Evolutionary conservation across 148 eudicot genomes (phyloP).

Genomic region (Fagopyrum esculentum): DNA sequence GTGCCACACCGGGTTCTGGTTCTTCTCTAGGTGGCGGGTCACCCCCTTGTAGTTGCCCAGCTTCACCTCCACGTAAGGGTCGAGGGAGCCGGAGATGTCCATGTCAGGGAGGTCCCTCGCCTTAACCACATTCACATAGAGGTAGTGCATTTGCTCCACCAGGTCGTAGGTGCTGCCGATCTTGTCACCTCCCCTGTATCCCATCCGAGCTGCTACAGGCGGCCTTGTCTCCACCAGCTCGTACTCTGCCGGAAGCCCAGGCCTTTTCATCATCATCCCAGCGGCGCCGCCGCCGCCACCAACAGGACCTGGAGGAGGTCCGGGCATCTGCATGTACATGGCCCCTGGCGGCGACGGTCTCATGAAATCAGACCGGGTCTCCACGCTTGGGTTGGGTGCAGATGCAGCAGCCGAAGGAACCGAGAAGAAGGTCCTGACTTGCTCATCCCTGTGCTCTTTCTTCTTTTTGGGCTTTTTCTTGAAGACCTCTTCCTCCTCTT

Average conservation of each 20-base stretch:
- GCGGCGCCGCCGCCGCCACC: background rate
- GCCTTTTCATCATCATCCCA: conserved; percentile 20
- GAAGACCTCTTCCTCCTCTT: background rate
- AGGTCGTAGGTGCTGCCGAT: conserved; percentile 72
- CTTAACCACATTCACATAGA: conserved; percentile 75
- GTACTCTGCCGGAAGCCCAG: conserved; percentile 35
- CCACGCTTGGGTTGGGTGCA: conserved; percentile 14
- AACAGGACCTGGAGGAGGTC: conserved; percentile 16
- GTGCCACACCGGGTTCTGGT: conserved; percentile 70
- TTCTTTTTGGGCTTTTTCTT: conserved; percentile 19
- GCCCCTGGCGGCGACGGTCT: conserved; percentile 37
- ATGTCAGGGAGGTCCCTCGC: conserved; percentile 84
- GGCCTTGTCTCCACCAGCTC: conserved; percentile 80
- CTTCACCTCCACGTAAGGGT: conserved; percentile 92
- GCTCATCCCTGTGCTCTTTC: conserved; percentile 37
- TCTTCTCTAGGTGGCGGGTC: conserved; percentile 75
- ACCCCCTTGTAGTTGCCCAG: conserved; percentile 91
- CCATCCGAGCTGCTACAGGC: conserved; percentile 81
- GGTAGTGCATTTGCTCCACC: conserved; percentile 75
- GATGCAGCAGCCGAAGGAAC: conserved; percentile 28
- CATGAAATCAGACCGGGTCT: conserved; percentile 41
- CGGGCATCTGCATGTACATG: conserved; percentile 71
- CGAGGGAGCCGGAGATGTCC: conserved; percentile 77
- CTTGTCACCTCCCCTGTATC: conserved; percentile 66
- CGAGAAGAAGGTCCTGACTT: conserved; percentile 60